Conservation (phyloP, 2,329 filamentous ascomycete genomes). For the Fusarium pininemorale region DNA sequence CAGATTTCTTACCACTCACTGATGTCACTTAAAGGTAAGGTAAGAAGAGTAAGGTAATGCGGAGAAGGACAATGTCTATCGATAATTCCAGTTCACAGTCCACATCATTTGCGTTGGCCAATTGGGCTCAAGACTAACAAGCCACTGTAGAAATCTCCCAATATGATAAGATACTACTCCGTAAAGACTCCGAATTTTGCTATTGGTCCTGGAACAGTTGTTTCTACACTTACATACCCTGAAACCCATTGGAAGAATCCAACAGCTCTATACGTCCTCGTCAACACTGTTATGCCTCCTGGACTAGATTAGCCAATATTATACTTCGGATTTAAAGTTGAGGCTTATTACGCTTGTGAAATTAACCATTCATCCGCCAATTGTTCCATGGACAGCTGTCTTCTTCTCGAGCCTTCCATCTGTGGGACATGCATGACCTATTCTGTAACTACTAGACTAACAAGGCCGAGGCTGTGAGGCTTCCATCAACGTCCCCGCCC, state of each 20-base stretch:
- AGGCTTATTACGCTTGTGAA: neutral
- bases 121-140: neutral
- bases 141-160: too few relatives aligned
- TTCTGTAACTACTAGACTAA: neutral
- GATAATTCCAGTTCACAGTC: neutral
- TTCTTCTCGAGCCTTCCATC: constrained; percentile 37
- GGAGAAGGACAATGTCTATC: neutral
- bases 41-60: neutral
- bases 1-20: neutral
- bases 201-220: neutral
- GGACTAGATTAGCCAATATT: neutral
- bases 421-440: constrained; percentile 17
- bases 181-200: neutral
- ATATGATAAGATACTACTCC: too few relatives aligned
- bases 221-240: neutral
- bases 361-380: constrained; percentile 5
- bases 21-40: neutral
- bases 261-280: neutral
- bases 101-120: neutral
- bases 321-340: neutral
- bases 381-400: constrained; percentile 4
- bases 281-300: neutral
- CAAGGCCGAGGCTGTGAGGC: constrained; percentile 14
- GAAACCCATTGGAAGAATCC: neutral
- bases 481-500: constrained; percentile 24